Evolutionary conservation across 306 rosid species (phyloP), one percentile per base, ranked within the genome.

Genomic region (Vigna trinervia): DNA sequence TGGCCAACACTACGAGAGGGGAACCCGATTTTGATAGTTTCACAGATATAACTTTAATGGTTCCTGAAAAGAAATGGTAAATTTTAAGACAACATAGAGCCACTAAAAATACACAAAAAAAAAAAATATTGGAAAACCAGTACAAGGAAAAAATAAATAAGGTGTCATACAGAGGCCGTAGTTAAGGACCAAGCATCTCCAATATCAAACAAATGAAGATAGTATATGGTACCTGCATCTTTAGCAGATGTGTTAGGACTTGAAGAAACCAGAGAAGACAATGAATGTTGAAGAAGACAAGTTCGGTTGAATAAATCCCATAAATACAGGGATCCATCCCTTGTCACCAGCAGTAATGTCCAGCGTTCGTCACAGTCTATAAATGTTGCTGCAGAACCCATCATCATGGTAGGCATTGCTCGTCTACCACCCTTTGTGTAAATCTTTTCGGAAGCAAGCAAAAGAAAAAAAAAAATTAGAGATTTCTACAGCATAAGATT

Each of bases 381-480:
- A 86, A 94, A 94, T 63, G 96, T 90, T 43, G 98, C 91, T 50
- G 98, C 92, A 38, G 98, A 90, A 64, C 97, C 98, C 86, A 80
- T 79, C 92, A 94, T 88, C 98, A 93, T 93, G 71, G 95, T 83
- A 78, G 98, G 97, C 93, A 91, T 86, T 63, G 97, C 86, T 79
- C 98, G 94, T 87, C 97, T 90, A 78, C 98, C 98, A 74, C 96
- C 88, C 74, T 84, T 94, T 2, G 98, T 90, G 87, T 94, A 94
- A 78, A 95, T 90, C 98, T 94, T 78, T 76, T 47, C 85, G 53
- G 71, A 67, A 61, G 66, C 60, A 82, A 72, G 54, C 65, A 58
- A 56, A 66, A 84, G 59, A 73, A 28, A 60, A 26, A 69, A 17
- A 52, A 77, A 30, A 6, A 45, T 45, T 13, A 80, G 28, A 73